These are phyloP conservation scores for Calophaca sinica DNA, from an alignment of 306 rosid genomes.

Conservation along the genomic window DNA sequence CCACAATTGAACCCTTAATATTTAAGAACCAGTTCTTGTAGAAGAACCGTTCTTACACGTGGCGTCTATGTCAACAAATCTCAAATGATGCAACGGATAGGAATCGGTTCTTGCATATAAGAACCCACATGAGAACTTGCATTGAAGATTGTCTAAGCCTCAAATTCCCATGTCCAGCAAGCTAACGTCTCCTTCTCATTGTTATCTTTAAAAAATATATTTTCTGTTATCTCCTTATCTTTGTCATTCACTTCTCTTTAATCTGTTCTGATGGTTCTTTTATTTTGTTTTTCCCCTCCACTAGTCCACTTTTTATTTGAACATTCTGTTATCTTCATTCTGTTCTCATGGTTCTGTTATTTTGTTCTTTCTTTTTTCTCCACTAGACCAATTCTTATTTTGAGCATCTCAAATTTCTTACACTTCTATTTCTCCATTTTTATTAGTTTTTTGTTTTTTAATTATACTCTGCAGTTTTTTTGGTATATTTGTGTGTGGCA, in stretches of 20 bases:
- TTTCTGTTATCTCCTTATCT: not conserved
- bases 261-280: not conserved
- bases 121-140: too few species aligned
- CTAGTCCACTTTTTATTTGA: conserved; percentile 8
- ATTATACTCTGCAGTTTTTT: not conserved
- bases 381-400: not conserved
- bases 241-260: not conserved
- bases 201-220: not conserved
- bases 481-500: not conserved
- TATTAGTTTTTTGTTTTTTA: not conserved
- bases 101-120: too few species aligned
- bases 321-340: not conserved
- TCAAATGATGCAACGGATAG: too few species aligned
- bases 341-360: not conserved
- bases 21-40: too few species aligned
- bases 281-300: not conserved
- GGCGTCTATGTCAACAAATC: too few species aligned
- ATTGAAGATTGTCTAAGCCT: not conserved
- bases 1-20: too few species aligned
- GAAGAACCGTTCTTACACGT: too few species aligned
- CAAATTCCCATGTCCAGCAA: not conserved
- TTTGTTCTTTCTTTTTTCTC: not conserved
- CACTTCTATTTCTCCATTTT: not conserved
- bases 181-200: not conserved
- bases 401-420: not conserved